Evolutionary conservation across 2,329 filamentous ascomycete species (phyloP).

Genomic region (Eurotiales sp.): DNA sequence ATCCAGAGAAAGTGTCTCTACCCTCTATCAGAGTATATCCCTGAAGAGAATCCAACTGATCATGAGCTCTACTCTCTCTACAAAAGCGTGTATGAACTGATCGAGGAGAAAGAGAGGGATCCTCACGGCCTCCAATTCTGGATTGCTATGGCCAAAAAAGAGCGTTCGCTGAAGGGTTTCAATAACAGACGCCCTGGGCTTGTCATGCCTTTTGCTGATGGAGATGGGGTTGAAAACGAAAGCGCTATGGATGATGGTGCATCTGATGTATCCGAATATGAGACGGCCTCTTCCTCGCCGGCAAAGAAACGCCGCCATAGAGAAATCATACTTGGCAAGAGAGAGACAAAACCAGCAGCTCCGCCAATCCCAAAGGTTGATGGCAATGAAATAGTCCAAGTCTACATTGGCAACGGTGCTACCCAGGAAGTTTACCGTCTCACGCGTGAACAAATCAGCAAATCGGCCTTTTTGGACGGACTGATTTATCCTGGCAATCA

Average conservation of each 20-base stretch:
- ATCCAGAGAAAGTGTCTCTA: slow-evolving; percentile 14
- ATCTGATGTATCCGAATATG: not conserved
- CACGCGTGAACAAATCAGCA: not conserved
- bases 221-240: not conserved
- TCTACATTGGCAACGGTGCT: slow-evolving; percentile 4
- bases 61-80: not conserved
- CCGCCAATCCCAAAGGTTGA: not conserved
- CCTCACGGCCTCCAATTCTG: slow-evolving; percentile 10
- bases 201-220: not conserved
- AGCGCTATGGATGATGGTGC: not conserved
- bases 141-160: slow-evolving; percentile 5
- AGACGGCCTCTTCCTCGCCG: too few species aligned
- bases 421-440: slow-evolving; percentile 6
- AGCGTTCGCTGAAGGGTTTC: not conserved
- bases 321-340: not conserved
- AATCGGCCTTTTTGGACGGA: slow-evolving; percentile 4
- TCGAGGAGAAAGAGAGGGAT: not conserved
- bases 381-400: not conserved
- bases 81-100: not conserved
- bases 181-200: slow-evolving; percentile 2
- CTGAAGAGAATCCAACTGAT: not conserved
- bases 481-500: not conserved
- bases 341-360: not conserved
- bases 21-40: not conserved
- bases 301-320: not conserved